Evolutionary conservation across 192 early-diverging fungal species (phyloP).

Genomic region (Helicostylum pulchrum): DNA sequence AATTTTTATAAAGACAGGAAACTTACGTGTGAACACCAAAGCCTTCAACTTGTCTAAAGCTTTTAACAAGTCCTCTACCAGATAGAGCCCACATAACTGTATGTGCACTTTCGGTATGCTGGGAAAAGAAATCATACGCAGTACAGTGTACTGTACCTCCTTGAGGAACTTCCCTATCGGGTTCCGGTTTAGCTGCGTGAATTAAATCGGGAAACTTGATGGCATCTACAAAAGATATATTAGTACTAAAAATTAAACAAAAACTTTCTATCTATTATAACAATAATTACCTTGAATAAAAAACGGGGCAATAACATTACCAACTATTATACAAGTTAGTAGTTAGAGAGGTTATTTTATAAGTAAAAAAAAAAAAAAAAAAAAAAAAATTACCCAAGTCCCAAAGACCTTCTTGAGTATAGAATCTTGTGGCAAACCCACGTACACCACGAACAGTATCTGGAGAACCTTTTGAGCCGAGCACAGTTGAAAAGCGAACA

Average conservation of each 20-base stretch:
- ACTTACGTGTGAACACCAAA: slow-evolving; percentile 45
- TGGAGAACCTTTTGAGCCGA: slow-evolving; percentile 34
- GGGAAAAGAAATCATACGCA: slow-evolving; percentile 41
- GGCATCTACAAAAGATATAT: slow-evolving; percentile 16
- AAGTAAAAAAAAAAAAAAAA: not conserved
- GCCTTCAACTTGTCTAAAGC: slow-evolving; percentile 41
- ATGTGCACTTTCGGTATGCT: slow-evolving; percentile 38
- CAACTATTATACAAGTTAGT: slow-evolving; percentile 28
- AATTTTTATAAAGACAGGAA: not conserved
- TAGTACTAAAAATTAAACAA: not conserved
- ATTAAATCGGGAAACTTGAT: slow-evolving; percentile 39
- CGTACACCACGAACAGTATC: slow-evolving; percentile 44
- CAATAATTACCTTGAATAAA: slow-evolving; percentile 40
- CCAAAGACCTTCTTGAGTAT: slow-evolving; percentile 31
- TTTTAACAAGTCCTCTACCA: slow-evolving; percentile 41
- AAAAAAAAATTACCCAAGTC: slow-evolving; percentile 19
- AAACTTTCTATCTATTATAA: too few species aligned
- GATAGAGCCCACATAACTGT: slow-evolving; percentile 39
- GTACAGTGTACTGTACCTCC: slow-evolving; percentile 40
- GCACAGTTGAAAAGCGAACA: slow-evolving; percentile 47
- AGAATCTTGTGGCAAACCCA: slow-evolving; percentile 29
- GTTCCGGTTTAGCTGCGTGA: slow-evolving; percentile 45
- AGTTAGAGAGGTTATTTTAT: not conserved
- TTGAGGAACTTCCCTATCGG: slow-evolving; percentile 43
- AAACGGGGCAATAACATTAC: slow-evolving; percentile 41